phyloP scores from a whole-genome alignment of 257 asterid genomes.

The Solanum corneliomulleri region DNA sequence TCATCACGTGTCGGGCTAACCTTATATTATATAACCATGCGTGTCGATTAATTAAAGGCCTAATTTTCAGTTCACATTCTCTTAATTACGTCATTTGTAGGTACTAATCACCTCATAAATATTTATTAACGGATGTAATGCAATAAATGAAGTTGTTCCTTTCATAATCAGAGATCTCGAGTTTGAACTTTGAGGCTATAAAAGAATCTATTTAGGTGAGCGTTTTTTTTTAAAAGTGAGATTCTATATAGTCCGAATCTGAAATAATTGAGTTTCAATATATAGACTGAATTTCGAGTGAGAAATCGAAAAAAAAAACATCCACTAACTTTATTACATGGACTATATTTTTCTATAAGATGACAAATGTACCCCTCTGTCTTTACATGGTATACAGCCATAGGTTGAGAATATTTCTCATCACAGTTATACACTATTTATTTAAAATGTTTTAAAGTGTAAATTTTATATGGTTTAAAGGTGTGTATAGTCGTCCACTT shows the following conservation, averaged over 20 bases:
- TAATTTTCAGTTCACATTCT: constrained; percentile 12
- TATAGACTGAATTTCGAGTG: background rate
- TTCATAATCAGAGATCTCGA: too few species aligned
- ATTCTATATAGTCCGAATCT: accelerated
- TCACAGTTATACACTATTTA: background rate
- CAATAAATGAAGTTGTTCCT: too few species aligned
- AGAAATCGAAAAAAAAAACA: too few species aligned
- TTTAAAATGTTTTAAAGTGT: background rate
- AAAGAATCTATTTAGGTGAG: background rate
- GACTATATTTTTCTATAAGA: background rate
- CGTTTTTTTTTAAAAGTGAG: too few species aligned
- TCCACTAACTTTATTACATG: background rate
- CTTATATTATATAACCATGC: constrained; percentile 3
- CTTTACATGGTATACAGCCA: background rate
- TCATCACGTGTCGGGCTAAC: constrained; percentile 13
- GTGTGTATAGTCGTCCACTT: background rate
- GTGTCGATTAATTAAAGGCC: constrained; percentile 17
- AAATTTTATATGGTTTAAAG: background rate
- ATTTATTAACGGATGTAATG: background rate
- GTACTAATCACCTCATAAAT: background rate
- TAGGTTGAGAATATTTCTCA: background rate
- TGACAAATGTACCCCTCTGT: background rate
- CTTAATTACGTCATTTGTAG: background rate
- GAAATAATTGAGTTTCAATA: background rate
- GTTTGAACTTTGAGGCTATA: too few species aligned